These are phyloP conservation scores for Ormosia emarginata DNA, from an alignment of 306 rosid genomes.

Conservation along the genomic window DNA sequence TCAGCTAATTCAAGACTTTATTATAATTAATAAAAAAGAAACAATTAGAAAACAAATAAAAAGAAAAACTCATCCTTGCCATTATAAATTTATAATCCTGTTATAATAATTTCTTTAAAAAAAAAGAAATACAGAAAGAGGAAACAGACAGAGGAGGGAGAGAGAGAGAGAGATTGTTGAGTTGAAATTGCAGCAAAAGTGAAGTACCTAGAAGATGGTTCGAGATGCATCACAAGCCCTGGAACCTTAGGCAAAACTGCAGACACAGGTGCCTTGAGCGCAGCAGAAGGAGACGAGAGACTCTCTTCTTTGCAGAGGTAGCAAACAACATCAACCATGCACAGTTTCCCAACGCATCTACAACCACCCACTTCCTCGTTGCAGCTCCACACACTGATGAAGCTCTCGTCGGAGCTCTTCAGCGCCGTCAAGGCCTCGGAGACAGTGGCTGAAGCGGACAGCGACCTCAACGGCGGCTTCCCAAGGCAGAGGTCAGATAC, in stretches of 20 bases:
- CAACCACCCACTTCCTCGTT: conserved; percentile 16
- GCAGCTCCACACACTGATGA: conserved; percentile 80
- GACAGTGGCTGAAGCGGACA: conserved; percentile 61
- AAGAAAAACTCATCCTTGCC: not conserved
- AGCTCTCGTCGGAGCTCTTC: conserved; percentile 56
- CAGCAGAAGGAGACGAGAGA: conserved; percentile 57
- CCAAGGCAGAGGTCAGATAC: conserved; percentile 97
- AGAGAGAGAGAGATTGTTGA: not conserved
- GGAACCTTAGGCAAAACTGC: conserved; percentile 37
- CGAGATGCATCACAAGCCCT: conserved; percentile 54
- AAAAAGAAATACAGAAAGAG: not conserved
- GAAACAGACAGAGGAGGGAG: not conserved
- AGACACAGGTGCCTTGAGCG: conserved; percentile 69
- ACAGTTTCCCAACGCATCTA: conserved; percentile 72
- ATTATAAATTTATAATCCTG: not conserved
- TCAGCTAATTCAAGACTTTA: not conserved
- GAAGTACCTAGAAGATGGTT: conserved; percentile 71
- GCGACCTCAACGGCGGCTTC: conserved; percentile 85
- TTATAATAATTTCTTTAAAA: not conserved
- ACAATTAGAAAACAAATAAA: not conserved
- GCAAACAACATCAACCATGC: conserved; percentile 83
- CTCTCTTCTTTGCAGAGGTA: conserved; percentile 54
- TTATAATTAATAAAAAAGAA: not conserved
- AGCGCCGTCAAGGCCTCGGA: conserved; percentile 69
- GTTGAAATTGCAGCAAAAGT: not conserved